Evolutionary conservation across 2,329 filamentous ascomycete species (phyloP).

Genomic region (Scytalidium lignicola): DNA sequence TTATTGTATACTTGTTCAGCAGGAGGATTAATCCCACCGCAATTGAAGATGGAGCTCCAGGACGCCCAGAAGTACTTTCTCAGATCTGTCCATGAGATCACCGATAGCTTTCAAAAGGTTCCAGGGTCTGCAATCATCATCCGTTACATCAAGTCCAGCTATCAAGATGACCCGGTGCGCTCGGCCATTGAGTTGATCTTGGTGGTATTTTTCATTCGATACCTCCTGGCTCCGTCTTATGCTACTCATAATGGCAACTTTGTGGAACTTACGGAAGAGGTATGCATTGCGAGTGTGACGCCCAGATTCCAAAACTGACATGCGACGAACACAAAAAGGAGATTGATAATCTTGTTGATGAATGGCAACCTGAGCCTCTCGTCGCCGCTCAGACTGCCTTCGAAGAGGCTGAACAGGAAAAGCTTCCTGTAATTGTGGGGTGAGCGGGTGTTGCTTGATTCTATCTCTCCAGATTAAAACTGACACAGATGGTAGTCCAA

Average conservation of each 20-base stretch:
- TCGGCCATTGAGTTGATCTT: constrained; percentile 90
- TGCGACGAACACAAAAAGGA: constrained; percentile 47
- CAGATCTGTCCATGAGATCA: constrained; percentile 46
- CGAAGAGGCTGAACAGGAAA: constrained; percentile 80
- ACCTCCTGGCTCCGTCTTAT: constrained; percentile 87
- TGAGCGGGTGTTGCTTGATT: constrained; percentile 37
- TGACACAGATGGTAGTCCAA: constrained; percentile 52
- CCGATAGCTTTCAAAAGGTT: constrained; percentile 75
- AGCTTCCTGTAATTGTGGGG: constrained; percentile 82
- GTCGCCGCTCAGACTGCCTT: constrained; percentile 68
- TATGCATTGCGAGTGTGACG: constrained; percentile 24
- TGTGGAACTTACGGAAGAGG: constrained; percentile 81
- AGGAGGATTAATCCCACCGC: constrained; percentile 51
- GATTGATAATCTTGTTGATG: constrained; percentile 93
- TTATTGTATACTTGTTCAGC: constrained; percentile 27
- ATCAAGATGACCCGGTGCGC: constrained; percentile 93
- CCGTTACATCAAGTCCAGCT: constrained; percentile 93
- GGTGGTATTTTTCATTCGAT: constrained; percentile 92
- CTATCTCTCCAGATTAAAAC: neutral
- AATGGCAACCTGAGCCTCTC: constrained; percentile 92
- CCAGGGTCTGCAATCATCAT: constrained; percentile 92
- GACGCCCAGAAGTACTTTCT: constrained; percentile 52
- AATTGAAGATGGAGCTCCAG: constrained; percentile 67
- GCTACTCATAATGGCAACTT: constrained; percentile 86
- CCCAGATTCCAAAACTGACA: constrained; percentile 7